phyloP scores from a whole-genome alignment of 257 asterid genomes.

The Plantago elongata region DNA sequence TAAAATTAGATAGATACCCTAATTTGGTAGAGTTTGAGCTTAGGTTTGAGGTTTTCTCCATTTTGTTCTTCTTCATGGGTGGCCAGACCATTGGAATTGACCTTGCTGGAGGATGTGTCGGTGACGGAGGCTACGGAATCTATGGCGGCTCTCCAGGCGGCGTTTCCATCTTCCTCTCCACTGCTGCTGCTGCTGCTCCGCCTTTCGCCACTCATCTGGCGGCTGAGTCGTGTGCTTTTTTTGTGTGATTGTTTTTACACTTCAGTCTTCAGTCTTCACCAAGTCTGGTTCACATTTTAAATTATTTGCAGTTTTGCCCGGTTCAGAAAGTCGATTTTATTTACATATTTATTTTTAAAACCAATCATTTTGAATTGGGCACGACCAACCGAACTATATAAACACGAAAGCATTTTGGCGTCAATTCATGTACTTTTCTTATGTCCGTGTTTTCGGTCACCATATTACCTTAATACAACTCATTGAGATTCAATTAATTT shows the following conservation, averaged over 20 bases:
- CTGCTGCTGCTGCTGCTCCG: conserved; percentile 48
- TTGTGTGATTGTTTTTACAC: not conserved
- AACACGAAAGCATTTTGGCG: no score
- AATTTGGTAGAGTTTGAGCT: conserved; percentile 61
- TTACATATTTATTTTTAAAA: no score
- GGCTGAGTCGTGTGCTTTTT: conserved; percentile 5
- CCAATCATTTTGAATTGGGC: no score
- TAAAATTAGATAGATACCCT: conserved; percentile 35
- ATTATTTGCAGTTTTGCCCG: no score
- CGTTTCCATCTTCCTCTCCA: conserved; percentile 82
- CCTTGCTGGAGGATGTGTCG: conserved; percentile 10
- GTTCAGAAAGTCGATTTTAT: no score
- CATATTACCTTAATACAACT: no score
- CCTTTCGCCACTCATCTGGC: conserved; percentile 32
- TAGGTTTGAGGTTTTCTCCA: conserved; percentile 34
- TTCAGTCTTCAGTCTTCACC: not conserved
- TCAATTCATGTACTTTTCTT: no score
- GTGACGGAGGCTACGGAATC: conserved; percentile 51
- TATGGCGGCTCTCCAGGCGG: conserved; percentile 82
- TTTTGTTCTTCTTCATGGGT: conserved; percentile 28
- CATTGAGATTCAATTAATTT: no score
- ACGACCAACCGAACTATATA: no score
- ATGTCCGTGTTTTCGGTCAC: no score
- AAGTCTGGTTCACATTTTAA: no score
- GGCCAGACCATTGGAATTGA: not conserved